Evolutionary conservation across 2,329 filamentous ascomycete genomes (phyloP).

Genomic region (Alternaria sp.): DNA sequence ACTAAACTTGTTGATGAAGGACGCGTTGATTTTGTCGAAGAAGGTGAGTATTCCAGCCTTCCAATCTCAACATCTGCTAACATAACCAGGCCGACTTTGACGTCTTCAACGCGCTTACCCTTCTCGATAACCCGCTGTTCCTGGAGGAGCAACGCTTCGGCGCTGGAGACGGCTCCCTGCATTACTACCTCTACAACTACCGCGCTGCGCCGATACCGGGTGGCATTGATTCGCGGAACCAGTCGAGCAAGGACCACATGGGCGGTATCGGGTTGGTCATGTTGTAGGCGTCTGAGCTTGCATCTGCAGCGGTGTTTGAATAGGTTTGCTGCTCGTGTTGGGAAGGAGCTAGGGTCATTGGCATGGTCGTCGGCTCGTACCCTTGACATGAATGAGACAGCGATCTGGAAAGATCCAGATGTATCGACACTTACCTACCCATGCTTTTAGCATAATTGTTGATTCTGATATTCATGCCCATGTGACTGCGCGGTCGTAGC

Average conservation of each 20-base stretch:
- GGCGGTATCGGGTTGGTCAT: constrained; percentile 92
- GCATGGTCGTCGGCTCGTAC: not conserved
- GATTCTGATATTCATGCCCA: not conserved
- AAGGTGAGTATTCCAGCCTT: too few relatives aligned
- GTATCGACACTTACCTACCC: not conserved
- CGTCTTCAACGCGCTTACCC: constrained; percentile 93
- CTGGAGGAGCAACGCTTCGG: constrained; percentile 94
- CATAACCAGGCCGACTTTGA: constrained; percentile 73
- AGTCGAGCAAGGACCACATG: constrained; percentile 76
- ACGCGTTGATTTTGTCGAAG: constrained; percentile 88
- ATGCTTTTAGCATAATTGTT: not conserved
- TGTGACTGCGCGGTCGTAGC: not conserved
- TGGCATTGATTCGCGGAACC: constrained; percentile 80
- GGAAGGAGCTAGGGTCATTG: not conserved
- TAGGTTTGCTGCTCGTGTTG: not conserved
- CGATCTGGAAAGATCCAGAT: not conserved
- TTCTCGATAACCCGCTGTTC: constrained; percentile 94
- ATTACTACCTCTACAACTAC: constrained; percentile 99
- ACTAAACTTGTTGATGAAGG: constrained; percentile 79
- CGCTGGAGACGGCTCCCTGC: constrained; percentile 88
- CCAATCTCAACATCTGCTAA: too few relatives aligned
- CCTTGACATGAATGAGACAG: not conserved
- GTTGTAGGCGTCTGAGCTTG: constrained; percentile 56
- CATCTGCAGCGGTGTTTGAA: not conserved
- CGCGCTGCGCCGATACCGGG: constrained; percentile 83